These are phyloP conservation scores for Yamadazyma sp. DNA, from an alignment of 805 yeast species.

Conservation along the genomic window DNA sequence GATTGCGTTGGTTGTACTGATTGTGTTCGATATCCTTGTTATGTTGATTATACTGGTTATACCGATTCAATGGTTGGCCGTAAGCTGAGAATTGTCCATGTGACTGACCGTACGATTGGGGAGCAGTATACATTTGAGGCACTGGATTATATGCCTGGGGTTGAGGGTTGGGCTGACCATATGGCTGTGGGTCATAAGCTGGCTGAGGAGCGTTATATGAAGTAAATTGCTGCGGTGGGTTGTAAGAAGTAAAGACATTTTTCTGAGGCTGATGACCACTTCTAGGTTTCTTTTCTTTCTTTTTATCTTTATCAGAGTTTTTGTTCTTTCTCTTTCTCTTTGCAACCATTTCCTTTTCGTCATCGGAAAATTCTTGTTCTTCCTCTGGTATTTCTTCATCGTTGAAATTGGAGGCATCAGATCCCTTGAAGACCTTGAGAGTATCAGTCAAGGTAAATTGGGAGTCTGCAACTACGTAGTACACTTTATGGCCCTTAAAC, in stretches of 20 bases:
- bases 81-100: background rate
- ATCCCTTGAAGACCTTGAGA: constrained; percentile 72
- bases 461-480: constrained; percentile 77
- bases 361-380: constrained; percentile 94
- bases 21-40: constrained; percentile 1
- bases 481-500: constrained; percentile 57
- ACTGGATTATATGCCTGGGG: background rate
- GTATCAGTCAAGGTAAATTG: constrained; percentile 75
- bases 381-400: constrained; percentile 93
- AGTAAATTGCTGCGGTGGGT: constrained; percentile 5
- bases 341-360: constrained; percentile 77
- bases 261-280: constrained; percentile 1
- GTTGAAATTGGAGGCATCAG: constrained; percentile 91
- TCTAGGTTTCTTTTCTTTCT: constrained; percentile 10
- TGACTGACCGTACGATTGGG: background rate
- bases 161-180: background rate
- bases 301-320: constrained; percentile 44
- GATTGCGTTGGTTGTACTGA: constrained; percentile 2
- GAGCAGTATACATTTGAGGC: background rate
- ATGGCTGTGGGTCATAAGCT: constrained; percentile 1
- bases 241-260: constrained; percentile 3
- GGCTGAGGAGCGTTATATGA: constrained; percentile 9
- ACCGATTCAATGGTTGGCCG: background rate
- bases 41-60: background rate
- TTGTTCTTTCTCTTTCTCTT: constrained; percentile 61